Conservation (phyloP, 73 alveolate genomes). For the Halteria grandinella region DNA sequence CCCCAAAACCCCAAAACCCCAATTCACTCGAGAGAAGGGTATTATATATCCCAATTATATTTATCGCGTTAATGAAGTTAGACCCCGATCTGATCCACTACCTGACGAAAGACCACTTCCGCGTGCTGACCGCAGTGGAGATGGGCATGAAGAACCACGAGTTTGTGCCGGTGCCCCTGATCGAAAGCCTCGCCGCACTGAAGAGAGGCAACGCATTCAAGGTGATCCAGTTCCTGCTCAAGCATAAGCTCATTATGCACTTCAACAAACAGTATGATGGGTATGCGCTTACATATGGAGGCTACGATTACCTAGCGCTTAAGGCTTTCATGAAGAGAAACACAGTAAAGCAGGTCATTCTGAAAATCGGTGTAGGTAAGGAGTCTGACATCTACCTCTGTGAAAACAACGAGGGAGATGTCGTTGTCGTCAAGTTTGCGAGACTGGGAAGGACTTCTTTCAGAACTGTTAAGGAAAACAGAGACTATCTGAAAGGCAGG, state of each 20-base stretch:
- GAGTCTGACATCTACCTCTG: constrained; percentile 97
- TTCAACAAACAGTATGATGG: constrained; percentile 86
- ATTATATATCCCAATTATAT: too few species aligned
- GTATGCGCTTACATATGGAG: constrained; percentile 92
- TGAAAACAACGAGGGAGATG: constrained; percentile 66
- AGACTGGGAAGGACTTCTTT: constrained; percentile 97
- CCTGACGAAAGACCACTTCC: constrained; percentile 92
- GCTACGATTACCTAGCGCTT: constrained; percentile 88
- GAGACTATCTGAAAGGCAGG: constrained; percentile 94
- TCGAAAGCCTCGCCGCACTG: constrained; percentile 92
- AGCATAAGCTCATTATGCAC: constrained; percentile 93
- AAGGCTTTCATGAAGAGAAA: constrained; percentile 91
- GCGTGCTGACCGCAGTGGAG: constrained; percentile 98
- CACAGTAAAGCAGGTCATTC: constrained; percentile 82
- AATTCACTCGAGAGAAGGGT: too few species aligned
- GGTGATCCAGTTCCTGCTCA: constrained; percentile 86
- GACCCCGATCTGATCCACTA: constrained; percentile 83
- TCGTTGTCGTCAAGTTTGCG: constrained; percentile 51
- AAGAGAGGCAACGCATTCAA: constrained; percentile 91
- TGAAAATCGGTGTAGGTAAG: constrained; percentile 96
- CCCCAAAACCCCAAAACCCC: too few species aligned
- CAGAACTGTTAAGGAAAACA: constrained; percentile 90
- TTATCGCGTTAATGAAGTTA: constrained; percentile 80
- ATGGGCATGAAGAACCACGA: constrained; percentile 99
- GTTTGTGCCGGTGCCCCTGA: constrained; percentile 92